These are phyloP conservation scores for Aphanomyces cochlioides DNA, from an alignment of 352 stramenopile species.

Conservation along the genomic window DNA sequence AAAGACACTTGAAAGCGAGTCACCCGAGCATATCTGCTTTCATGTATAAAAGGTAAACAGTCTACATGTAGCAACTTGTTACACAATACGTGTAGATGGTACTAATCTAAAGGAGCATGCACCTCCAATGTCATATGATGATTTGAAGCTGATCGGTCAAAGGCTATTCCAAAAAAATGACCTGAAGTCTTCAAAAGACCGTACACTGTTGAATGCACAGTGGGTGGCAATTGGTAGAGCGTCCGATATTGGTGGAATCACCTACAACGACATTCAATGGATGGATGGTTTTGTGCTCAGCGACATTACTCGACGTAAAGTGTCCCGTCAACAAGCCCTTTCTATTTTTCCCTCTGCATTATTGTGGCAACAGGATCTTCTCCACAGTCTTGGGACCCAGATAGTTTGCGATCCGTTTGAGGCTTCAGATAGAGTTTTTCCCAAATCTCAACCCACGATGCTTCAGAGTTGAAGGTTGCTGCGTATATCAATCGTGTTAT, in stretches of 20 bases:
- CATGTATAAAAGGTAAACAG: constrained; percentile 8
- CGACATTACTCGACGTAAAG: not conserved
- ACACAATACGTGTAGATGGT: not conserved
- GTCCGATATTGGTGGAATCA: constrained; percentile 1
- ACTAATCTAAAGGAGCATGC: constrained; percentile 5
- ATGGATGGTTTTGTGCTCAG: constrained; percentile 10
- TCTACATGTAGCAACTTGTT: not conserved
- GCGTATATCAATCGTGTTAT: not conserved
- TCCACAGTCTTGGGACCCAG: not conserved
- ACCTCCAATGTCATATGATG: not conserved
- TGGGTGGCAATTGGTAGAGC: constrained; percentile 1
- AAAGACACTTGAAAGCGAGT: not conserved
- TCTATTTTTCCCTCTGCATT: constrained; percentile 2
- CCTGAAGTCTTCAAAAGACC: not conserved
- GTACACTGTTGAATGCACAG: constrained; percentile 8
- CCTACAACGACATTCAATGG: constrained; percentile 3
- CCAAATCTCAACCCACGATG: not conserved
- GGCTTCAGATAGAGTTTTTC: not conserved
- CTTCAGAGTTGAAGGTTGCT: constrained; percentile 1
- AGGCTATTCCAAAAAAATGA: constrained; percentile 5
- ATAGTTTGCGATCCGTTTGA: not conserved
- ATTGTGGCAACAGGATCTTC: not conserved
- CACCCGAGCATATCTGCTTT: not conserved
- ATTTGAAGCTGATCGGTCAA: not conserved
- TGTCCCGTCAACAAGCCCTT: not conserved